Conservation (phyloP, 306 rosid species). For the Rubus idaeus region DNA sequence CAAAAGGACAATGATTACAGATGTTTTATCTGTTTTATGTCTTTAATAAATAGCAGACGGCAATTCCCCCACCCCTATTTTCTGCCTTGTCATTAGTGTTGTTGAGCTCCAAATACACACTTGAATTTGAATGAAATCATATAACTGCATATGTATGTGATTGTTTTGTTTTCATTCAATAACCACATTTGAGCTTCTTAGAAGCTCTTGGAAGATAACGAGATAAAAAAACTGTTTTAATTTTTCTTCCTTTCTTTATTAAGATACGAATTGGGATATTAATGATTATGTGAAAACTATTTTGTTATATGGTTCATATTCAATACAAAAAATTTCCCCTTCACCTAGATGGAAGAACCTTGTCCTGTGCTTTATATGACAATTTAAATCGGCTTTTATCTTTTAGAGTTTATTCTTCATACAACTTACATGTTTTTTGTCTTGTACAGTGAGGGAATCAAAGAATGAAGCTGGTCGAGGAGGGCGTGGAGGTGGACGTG, state of each 20-base stretch:
- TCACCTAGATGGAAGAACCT: not conserved
- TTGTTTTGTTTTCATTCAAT: not conserved
- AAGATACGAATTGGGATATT: too few relatives aligned
- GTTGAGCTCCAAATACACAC: not conserved
- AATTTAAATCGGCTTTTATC: not conserved
- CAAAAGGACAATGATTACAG: not conserved
- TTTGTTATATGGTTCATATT: too few relatives aligned
- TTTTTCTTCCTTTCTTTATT: not conserved
- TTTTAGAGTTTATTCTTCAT: not conserved
- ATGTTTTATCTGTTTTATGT: not conserved
- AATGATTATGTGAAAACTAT: too few relatives aligned
- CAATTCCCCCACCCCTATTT: not conserved
- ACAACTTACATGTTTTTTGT: not conserved
- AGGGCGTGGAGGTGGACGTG: slow-evolving; percentile 73
- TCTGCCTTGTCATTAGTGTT: not conserved
- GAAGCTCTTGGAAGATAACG: not conserved
- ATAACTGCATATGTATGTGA: not conserved
- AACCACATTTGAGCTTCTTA: not conserved
- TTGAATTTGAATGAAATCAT: not conserved
- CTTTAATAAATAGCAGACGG: not conserved
- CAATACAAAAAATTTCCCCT: not conserved
- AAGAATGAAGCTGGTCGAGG: slow-evolving; percentile 63
- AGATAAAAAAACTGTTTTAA: not conserved
- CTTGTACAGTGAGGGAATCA: slow-evolving; percentile 69
- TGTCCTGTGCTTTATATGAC: not conserved